phyloP scores from a whole-genome alignment of 257 asterid species.

The Voacanga thouarsii region DNA sequence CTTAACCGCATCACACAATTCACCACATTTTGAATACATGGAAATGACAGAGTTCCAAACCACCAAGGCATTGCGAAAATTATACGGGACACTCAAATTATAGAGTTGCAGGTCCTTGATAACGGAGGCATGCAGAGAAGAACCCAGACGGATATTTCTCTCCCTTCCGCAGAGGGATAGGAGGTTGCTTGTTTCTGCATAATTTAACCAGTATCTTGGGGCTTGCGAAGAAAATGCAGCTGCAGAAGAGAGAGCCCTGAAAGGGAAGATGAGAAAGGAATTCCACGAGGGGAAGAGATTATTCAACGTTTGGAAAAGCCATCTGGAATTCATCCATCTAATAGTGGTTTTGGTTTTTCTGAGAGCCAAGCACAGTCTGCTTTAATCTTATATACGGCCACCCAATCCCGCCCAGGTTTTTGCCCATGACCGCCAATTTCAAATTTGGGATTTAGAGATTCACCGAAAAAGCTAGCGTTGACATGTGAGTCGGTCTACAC shows the following conservation, averaged over 20 bases:
- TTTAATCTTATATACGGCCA: no score
- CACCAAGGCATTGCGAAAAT: constrained; percentile 12
- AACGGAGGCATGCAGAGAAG: constrained; percentile 65
- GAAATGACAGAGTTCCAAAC: constrained; percentile 58
- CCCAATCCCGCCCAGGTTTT: no score
- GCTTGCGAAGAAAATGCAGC: constrained; percentile 22
- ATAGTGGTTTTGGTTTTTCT: neutral
- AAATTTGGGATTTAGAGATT: no score
- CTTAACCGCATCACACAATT: constrained; percentile 40
- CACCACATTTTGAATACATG: constrained; percentile 47
- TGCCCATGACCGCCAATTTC: no score
- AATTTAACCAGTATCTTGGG: constrained; percentile 18
- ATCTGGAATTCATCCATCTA: constrained; percentile 52
- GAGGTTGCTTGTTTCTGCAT: constrained; percentile 39
- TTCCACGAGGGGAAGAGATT: constrained; percentile 15
- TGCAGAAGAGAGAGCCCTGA: constrained; percentile 22
- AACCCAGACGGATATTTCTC: constrained; percentile 54
- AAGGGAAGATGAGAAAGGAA: constrained; percentile 8
- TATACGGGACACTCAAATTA: constrained; percentile 7
- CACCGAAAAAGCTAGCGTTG: no score
- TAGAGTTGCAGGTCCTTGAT: constrained; percentile 45
- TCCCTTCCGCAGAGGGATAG: constrained; percentile 51
- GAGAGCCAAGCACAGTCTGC: no score
- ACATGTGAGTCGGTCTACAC: no score
- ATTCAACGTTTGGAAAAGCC: constrained; percentile 27